These are phyloP conservation scores for Filobasidium wieringae DNA, from an alignment of 768 basidiomycete genomes.

Conservation along the genomic window DNA sequence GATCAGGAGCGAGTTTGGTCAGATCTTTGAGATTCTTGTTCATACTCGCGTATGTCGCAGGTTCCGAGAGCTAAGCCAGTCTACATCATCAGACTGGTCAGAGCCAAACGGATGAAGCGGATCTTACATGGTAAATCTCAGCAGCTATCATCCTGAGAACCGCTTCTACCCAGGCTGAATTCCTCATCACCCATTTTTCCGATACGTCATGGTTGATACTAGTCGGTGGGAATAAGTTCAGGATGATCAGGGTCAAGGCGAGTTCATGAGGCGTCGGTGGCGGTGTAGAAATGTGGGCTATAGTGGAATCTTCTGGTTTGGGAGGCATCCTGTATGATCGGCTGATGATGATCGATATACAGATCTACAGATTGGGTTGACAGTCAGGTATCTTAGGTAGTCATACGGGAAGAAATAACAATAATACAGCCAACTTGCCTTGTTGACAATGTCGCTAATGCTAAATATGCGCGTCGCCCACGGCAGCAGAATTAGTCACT, in stretches of 20 bases:
- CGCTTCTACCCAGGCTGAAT: slow-evolving; percentile 6
- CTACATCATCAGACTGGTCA: neutral
- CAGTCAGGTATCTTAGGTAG: too few species aligned
- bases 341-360: too few species aligned
- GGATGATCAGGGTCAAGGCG: slow-evolving; percentile 1
- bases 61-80: neutral
- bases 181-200: slow-evolving; percentile 12
- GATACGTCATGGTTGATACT: neutral
- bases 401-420: too few species aligned
- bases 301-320: neutral
- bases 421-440: too few species aligned
- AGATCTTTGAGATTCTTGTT: neutral
- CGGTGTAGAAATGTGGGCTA: slow-evolving; percentile 9
- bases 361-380: too few species aligned
- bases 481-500: too few species aligned
- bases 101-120: neutral
- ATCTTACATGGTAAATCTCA: slow-evolving; percentile 6
- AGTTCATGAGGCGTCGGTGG: slow-evolving; percentile 7
- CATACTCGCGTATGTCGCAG: neutral
- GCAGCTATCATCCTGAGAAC: slow-evolving; percentile 8
- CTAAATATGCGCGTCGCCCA: too few species aligned
- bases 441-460: too few species aligned
- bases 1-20: neutral
- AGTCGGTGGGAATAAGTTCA: slow-evolving; percentile 3
- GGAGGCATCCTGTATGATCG: neutral